Evolutionary conservation across 441 rosid genomes (phyloP), one percentile per base, ranked within the genome.

Genomic region (Pelargonium australe): DNA sequence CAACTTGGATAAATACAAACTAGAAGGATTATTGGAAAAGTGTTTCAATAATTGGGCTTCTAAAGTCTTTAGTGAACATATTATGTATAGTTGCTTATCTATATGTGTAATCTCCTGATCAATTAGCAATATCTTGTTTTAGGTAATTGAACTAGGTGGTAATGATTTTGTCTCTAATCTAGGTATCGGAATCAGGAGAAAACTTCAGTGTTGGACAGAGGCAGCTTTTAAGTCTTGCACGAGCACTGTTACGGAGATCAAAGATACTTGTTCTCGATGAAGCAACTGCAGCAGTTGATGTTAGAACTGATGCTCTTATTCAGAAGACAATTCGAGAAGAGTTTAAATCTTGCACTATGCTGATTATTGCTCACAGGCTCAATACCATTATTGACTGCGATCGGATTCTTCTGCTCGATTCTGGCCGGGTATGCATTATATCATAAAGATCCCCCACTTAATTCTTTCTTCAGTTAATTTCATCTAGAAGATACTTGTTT

Each of bases 251-350:
- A 70, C 87, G 97, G 67, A 85, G 97, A 78, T 87, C 98, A n/a
- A 90, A 92, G 89, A 90, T 92, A 76, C 98, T 92, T 72, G 94
- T 92, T 51, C 98, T 92, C 40, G 98, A 92, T 77, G 98, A 92
- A 84, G 98, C 98, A 70, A 92, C 98, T 75, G 97, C 97, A 25
- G 96, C 98, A 51, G 98, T 92, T 58, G 98, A 92, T 72, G 98
- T 92, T 28, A 82, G 98, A 77, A 92, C 98, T 2, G 98, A 92
- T 76, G 92, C 94, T 72, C 91, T 92, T 72, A 89, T 92, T 71
- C 98, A 92, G 81, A 90, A 86, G 79, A 90, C 98, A 4, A 92
- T 92, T 69, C 84, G 97, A 41, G 96, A 92, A 81, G 98, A 90
- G 73, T 92, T 92, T 78, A 89, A 81, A 80, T 80, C 92, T 12